Conservation (phyloP, 2,329 filamentous ascomycete genomes). For the Penicillium sp. region DNA sequence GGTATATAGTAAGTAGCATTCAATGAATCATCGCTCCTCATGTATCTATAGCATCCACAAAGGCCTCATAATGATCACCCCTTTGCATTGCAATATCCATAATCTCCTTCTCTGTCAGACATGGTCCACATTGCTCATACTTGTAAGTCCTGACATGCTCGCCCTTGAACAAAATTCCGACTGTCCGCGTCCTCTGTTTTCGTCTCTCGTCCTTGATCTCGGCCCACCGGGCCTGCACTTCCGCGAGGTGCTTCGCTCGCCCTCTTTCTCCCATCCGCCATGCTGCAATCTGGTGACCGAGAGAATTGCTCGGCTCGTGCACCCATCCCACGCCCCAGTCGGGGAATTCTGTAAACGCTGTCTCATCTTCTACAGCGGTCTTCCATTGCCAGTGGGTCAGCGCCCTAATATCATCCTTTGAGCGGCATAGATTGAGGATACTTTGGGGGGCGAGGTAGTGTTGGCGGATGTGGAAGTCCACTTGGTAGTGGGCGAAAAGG, state of each 20-base stretch:
- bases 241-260: constrained; percentile 6
- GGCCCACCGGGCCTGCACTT: constrained; percentile 15
- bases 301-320: constrained; percentile 2
- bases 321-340: constrained; percentile 2
- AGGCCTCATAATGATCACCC: not conserved
- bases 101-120: not conserved
- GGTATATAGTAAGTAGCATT: not conserved
- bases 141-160: not conserved
- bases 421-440: constrained; percentile 29
- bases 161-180: not conserved
- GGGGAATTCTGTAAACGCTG: not conserved
- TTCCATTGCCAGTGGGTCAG: constrained; percentile 28
- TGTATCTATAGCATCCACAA: too few relatives aligned
- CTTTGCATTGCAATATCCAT: not conserved
- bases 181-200: constrained; percentile 9
- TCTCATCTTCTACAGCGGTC: constrained; percentile 4
- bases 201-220: constrained; percentile 18
- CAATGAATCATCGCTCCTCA: not conserved
- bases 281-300: not conserved
- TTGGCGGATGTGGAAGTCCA: constrained; percentile 35
- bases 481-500: constrained; percentile 28
- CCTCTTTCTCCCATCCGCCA: not conserved
- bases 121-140: not conserved
- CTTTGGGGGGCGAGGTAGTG: constrained; percentile 27
- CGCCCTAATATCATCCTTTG: constrained; percentile 26